A percentile compares a stretch with the other conserved stretches of the same genome.
Conservation (phyloP, 129 eudicot species). For the Smallanthus sonchifolius region DNA sequence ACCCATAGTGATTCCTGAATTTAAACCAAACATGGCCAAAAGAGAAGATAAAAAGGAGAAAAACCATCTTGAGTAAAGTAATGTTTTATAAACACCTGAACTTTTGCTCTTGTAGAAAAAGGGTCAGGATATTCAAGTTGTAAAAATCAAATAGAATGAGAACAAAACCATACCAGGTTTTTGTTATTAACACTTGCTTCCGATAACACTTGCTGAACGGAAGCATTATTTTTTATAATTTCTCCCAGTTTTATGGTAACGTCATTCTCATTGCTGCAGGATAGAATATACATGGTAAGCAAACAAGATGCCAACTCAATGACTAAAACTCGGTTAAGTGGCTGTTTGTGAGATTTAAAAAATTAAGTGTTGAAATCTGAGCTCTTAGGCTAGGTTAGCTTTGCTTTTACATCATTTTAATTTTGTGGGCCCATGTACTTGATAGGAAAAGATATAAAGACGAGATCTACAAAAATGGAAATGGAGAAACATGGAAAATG, state of each 20-base stretch:
- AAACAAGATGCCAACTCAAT: conserved; percentile 10
- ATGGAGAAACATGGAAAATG: background rate
- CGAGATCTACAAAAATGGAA: background rate
- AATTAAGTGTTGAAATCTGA: background rate
- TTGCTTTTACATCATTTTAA: background rate
- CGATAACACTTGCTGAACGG: conserved; percentile 47
- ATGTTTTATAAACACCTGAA: conserved; percentile 7
- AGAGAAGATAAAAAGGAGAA: background rate
- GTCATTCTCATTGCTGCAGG: conserved; percentile 96
- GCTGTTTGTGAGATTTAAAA: background rate
- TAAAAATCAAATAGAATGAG: background rate
- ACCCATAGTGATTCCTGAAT: background rate
- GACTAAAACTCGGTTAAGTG: background rate
- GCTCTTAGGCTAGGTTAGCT: background rate
- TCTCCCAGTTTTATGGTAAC: conserved; percentile 59
- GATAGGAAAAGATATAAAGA: conserved; percentile 7
- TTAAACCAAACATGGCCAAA: background rate
- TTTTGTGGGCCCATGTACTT: background rate
- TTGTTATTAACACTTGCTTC: conserved; percentile 38
- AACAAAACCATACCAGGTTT: conserved; percentile 44
- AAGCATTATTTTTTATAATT: conserved; percentile 62
- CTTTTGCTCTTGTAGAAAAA: conserved; percentile 7
- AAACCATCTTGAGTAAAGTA: background rate
- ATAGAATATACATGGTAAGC: conserved; percentile 5
- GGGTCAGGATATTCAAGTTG: background rate